phyloP scores from a whole-genome alignment of 1,139 yeast species.

The Pichia sp. region DNA sequence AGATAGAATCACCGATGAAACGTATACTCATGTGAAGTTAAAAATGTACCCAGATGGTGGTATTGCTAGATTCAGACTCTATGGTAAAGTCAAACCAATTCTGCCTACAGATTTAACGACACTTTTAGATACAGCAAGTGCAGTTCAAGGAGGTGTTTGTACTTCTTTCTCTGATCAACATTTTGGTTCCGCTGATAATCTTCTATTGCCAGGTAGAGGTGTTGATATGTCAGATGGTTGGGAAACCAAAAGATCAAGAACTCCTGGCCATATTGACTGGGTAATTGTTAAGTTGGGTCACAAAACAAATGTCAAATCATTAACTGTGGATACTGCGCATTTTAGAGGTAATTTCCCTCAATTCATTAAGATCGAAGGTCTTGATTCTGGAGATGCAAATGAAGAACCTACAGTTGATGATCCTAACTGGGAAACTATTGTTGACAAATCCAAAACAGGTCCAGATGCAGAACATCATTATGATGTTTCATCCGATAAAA shows the following conservation, averaged over 20 bases:
- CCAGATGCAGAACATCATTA: slow-evolving; percentile 75
- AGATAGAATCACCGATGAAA: slow-evolving; percentile 45
- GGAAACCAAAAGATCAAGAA: slow-evolving; percentile 92
- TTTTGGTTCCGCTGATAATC: slow-evolving; percentile 84
- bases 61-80: slow-evolving; percentile 85
- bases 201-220: slow-evolving; percentile 89
- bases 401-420: slow-evolving; percentile 35
- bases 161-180: slow-evolving; percentile 81
- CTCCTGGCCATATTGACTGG: slow-evolving; percentile 84
- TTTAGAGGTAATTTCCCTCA: slow-evolving; percentile 94
- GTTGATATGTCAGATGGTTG: slow-evolving; percentile 96
- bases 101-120: slow-evolving; percentile 40
- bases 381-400: slow-evolving; percentile 29
- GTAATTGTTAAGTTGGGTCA: slow-evolving; percentile 74
- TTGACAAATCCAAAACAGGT: slow-evolving; percentile 63
- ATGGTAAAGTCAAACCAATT: slow-evolving; percentile 71
- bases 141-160: slow-evolving; percentile 83
- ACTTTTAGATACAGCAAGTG: slow-evolving; percentile 70
- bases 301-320: slow-evolving; percentile 44
- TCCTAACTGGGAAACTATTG: slow-evolving; percentile 52
- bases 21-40: slow-evolving; percentile 72
- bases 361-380: slow-evolving; percentile 54
- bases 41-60: slow-evolving; percentile 98
- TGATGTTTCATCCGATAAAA: slow-evolving; percentile 27
- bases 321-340: slow-evolving; percentile 85